A percentile compares a stretch with the other conserved stretches of the same genome.
phyloP scores from a whole-genome alignment of 2,329 filamentous ascomycete genomes.

The Coleophoma eucalyptorum region DNA sequence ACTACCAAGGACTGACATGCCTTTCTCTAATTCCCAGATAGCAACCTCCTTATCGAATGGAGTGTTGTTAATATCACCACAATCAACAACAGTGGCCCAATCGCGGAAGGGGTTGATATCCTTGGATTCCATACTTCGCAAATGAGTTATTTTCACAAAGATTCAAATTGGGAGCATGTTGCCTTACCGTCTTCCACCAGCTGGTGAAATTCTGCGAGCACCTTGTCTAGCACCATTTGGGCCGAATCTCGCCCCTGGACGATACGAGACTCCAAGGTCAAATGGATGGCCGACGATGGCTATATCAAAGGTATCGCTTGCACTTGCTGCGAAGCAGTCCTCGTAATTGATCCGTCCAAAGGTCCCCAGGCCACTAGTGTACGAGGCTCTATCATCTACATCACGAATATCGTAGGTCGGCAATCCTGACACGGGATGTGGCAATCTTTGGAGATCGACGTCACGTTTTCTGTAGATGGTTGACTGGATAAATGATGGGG shows the following conservation, averaged over 20 bases:
- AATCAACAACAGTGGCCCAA: conserved; percentile 24
- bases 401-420: conserved; percentile 13
- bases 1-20: conserved; percentile 18
- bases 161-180: too few species aligned
- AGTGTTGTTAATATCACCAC: conserved; percentile 24
- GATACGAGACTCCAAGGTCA: conserved; percentile 24
- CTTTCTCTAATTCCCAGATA: conserved; percentile 22
- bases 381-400: conserved; percentile 7
- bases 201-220: conserved; percentile 17
- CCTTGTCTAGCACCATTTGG: conserved; percentile 24
- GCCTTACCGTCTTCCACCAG: conserved; percentile 20
- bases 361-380: conserved; percentile 13
- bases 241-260: conserved; percentile 25
- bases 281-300: conserved; percentile 26
- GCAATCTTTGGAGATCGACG: not conserved
- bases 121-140: conserved; percentile 20
- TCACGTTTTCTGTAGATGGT: conserved; percentile 12
- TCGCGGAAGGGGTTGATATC: conserved; percentile 21
- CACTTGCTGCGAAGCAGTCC: conserved; percentile 18
- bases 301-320: conserved; percentile 23
- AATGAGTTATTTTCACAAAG: conserved; percentile 1
- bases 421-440: conserved; percentile 10
- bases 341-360: conserved; percentile 23
- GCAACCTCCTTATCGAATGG: conserved; percentile 25
- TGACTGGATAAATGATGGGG: conserved; percentile 12